These are phyloP conservation scores for Leccinum obscurum DNA, from an alignment of 768 basidiomycete genomes.

Conservation along the genomic window DNA sequence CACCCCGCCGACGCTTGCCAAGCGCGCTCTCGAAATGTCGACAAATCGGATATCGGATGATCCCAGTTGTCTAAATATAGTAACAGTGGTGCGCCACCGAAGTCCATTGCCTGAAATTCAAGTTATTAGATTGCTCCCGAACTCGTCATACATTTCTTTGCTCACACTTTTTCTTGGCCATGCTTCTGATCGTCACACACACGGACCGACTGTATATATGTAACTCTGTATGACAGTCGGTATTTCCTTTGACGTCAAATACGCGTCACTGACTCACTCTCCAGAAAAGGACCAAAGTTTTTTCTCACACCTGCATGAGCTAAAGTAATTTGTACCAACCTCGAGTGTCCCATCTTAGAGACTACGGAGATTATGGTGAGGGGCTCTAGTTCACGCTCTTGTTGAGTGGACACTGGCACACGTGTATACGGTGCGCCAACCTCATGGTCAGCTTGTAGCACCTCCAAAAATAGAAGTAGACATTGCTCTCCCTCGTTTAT, in stretches of 20 bases:
- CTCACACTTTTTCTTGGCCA: conserved; percentile 4
- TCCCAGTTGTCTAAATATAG: neutral
- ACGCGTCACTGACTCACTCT: conserved; percentile 20
- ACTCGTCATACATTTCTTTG: conserved; percentile 4
- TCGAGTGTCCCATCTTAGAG: neutral
- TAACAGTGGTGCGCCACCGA: neutral
- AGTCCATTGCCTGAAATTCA: conserved; percentile 1
- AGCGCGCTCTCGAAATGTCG: neutral
- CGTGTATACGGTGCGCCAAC: conserved; percentile 16
- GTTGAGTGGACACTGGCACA: conserved; percentile 3
- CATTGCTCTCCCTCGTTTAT: conserved; percentile 10
- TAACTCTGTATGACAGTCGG: neutral
- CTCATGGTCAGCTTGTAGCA: conserved; percentile 15
- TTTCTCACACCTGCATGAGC: conserved; percentile 2
- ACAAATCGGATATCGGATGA: conserved; percentile 1
- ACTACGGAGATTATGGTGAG: neutral
- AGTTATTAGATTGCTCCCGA: neutral
- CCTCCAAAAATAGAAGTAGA: neutral
- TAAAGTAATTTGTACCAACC: neutral
- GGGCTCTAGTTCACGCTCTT: neutral
- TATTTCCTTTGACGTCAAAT: conserved; percentile 3
- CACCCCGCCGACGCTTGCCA: neutral
- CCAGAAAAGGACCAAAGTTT: conserved; percentile 2
- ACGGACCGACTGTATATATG: neutral
- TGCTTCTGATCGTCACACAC: conserved; percentile 18